phyloP scores from a whole-genome alignment of 495 filamentous ascomycete genomes.

The Hypoxylon subgilvum region DNA sequence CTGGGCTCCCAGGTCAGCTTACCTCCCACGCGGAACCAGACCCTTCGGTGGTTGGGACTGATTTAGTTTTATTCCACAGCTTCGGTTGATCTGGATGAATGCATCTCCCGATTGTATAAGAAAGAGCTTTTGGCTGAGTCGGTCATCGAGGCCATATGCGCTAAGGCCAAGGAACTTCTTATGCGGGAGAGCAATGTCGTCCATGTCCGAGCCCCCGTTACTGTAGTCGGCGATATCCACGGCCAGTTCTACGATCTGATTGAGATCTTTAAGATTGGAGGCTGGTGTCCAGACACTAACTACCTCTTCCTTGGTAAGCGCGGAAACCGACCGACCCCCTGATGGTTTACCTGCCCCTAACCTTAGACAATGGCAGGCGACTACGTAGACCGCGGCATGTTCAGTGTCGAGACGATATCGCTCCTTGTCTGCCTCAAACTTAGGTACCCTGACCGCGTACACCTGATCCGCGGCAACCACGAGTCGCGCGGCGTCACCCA shows the following conservation, averaged over 20 bases:
- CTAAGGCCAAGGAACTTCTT: conserved; percentile 95
- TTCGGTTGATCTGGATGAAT: conserved; percentile 97
- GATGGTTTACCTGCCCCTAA: not conserved
- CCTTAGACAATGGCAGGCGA: conserved; percentile 64
- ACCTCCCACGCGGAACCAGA: conserved; percentile 7
- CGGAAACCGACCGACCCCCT: not conserved
- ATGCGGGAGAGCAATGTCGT: conserved; percentile 99
- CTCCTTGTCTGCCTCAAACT: conserved; percentile 93
- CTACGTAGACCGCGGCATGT: conserved; percentile 96
- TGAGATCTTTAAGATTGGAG: conserved; percentile 98
- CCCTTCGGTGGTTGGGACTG: conserved; percentile 8
- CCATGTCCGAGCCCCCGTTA: conserved; percentile 92
- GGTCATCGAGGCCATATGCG: conserved; percentile 98
- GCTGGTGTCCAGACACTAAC: conserved; percentile 95
- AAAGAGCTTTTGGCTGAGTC: conserved; percentile 97
- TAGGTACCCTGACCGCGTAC: conserved; percentile 88
- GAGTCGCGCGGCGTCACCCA: conserved; percentile 97
- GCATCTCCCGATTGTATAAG: conserved; percentile 91
- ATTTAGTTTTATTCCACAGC: conserved; percentile 59
- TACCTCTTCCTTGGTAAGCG: conserved; percentile 90
- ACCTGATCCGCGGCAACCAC: conserved; percentile 95
- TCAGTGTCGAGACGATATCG: conserved; percentile 96
- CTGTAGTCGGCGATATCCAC: conserved; percentile 98
- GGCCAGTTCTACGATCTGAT: conserved; percentile 98
- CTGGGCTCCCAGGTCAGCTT: conserved; percentile 81